These are phyloP conservation scores for Plasmodium gallinaceum DNA, from an alignment of 169 alveolate species.

Conservation along the genomic window DNA sequence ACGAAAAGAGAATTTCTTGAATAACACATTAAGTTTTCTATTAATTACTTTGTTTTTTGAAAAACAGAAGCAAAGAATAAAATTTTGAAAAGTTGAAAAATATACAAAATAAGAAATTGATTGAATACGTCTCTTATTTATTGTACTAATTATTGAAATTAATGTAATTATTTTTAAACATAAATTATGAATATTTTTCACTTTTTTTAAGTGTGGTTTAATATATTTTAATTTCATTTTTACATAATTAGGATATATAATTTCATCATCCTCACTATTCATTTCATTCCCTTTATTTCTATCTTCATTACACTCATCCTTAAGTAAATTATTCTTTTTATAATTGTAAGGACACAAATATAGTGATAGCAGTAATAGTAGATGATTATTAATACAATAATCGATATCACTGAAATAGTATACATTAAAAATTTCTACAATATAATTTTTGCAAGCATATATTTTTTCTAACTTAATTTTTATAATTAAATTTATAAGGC, in stretches of 20 bases:
- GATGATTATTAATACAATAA: slow-evolving; percentile 25
- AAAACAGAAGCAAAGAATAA: slow-evolving; percentile 43
- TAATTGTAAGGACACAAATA: slow-evolving; percentile 40
- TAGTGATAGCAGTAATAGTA: slow-evolving; percentile 33
- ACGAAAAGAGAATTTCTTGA: slow-evolving; percentile 40
- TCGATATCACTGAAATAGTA: slow-evolving; percentile 32
- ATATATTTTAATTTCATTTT: slow-evolving; percentile 33
- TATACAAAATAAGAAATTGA: slow-evolving; percentile 46
- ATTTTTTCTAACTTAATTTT: slow-evolving; percentile 49
- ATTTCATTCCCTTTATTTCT: neutral
- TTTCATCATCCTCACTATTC: neutral
- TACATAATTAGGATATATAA: slow-evolving; percentile 37
- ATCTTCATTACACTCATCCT: neutral
- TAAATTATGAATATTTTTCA: slow-evolving; percentile 37
- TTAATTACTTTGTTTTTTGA: slow-evolving; percentile 27
- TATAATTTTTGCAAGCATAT: slow-evolving; percentile 31
- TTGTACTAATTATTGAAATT: slow-evolving; percentile 32
- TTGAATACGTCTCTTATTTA: slow-evolving; percentile 17
- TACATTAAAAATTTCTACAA: slow-evolving; percentile 24
- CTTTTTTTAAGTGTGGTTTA: slow-evolving; percentile 64
- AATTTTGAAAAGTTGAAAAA: slow-evolving; percentile 46
- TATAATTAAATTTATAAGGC: slow-evolving; percentile 48
- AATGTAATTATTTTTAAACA: slow-evolving; percentile 59
- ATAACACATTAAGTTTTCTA: slow-evolving; percentile 40
- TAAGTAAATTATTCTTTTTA: slow-evolving; percentile 15